Conservation (phyloP, 1,284 basidiomycete genomes). For the Rhodotorula sp. region DNA sequence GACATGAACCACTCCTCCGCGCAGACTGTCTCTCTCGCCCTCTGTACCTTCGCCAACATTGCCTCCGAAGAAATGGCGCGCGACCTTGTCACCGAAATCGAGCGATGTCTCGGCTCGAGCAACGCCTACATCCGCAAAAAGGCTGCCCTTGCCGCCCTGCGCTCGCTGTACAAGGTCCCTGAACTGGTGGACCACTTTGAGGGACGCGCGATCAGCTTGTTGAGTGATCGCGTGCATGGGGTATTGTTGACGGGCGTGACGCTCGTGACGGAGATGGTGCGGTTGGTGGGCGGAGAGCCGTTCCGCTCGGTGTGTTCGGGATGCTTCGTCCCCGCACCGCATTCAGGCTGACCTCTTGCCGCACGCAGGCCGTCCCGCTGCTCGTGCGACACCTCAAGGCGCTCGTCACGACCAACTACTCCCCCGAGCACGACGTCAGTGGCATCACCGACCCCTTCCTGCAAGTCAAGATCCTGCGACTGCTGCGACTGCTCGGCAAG, state of each 20-base stretch:
- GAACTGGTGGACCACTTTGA: conserved; percentile 94
- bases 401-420: conserved; percentile 93
- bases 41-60: conserved; percentile 99
- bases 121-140: conserved; percentile 99
- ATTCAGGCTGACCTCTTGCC: background rate
- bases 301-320: conserved; percentile 71
- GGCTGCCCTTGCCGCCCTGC: conserved; percentile 94
- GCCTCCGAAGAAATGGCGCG: conserved; percentile 98
- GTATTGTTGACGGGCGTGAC: conserved; percentile 92
- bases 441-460: conserved; percentile 99
- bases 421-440: conserved; percentile 98
- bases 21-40: conserved; percentile 95
- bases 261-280: conserved; percentile 92
- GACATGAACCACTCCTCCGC: conserved; percentile 99
- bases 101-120: conserved; percentile 93
- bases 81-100: conserved; percentile 93
- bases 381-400: conserved; percentile 95
- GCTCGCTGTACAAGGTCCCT: conserved; percentile 94
- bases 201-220: conserved; percentile 79
- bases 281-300: conserved; percentile 63
- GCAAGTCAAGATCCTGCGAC: conserved; percentile 83
- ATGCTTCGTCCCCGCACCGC: too few relatives aligned
- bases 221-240: conserved; percentile 95
- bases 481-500: conserved; percentile 82
- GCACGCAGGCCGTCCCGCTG: conserved; percentile 74